Conservation (phyloP, 352 stramenopile genomes). For the Albugo laibachii region DNA sequence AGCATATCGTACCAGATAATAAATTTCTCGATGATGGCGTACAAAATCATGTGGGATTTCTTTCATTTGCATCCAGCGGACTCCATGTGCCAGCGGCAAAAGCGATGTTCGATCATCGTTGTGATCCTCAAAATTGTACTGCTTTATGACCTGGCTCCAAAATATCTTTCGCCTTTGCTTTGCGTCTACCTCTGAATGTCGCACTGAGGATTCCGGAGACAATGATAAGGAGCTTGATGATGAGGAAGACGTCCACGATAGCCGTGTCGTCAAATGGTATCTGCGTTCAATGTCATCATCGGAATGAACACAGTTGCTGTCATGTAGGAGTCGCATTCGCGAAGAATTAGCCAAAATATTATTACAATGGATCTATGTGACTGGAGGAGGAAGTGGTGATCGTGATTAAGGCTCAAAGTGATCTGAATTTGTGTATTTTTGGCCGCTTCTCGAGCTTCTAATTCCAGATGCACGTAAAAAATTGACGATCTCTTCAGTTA, state of each 20-base stretch:
- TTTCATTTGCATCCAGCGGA: slow-evolving; percentile 41
- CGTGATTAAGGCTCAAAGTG: no score
- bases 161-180: slow-evolving; percentile 19
- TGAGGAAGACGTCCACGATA: neutral
- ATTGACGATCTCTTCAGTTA: no score
- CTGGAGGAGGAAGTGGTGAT: no score
- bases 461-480: no score
- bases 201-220: neutral
- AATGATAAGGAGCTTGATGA: neutral
- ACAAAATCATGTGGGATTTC: slow-evolving; percentile 30
- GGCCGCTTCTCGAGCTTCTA: no score
- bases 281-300: neutral
- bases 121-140: slow-evolving; percentile 59
- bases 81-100: slow-evolving; percentile 38
- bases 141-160: slow-evolving; percentile 59
- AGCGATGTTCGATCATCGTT: slow-evolving; percentile 27
- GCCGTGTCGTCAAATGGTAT: neutral
- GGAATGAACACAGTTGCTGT: neutral
- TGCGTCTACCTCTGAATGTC: neutral
- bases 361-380: no score
- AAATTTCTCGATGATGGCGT: slow-evolving; percentile 53
- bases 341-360: no score
- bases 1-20: slow-evolving; percentile 22
- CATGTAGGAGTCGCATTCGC: neutral
- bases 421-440: no score